Evolutionary conservation across 768 basidiomycete genomes (phyloP), one percentile per base, ranked within the genome.

Genomic region (Dentipellis sp.): DNA sequence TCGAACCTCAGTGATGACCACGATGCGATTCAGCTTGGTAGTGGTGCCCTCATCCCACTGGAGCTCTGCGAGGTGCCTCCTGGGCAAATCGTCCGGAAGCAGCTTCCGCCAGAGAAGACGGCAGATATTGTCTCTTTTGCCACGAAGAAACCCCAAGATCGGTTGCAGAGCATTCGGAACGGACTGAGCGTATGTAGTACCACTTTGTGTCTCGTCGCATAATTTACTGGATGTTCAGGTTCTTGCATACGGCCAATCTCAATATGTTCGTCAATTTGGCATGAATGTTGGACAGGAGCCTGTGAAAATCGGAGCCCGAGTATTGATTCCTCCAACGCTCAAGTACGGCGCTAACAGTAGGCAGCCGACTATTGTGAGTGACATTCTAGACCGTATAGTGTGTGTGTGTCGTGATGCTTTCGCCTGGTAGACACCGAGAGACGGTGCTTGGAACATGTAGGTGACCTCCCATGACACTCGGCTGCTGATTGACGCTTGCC

Each of bases 401-500:
- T 55, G 6, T 21, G n/a, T 37, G n/a, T 49, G 6, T 29, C 29
- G 3, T 54, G 17, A 34, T 38, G 19, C 21, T 11, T 47, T 53
- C 1, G 50, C 29, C 42, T 58, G 52, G 12, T 58, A 87, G 84
- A 67, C 65, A 36, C 88, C 87, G 0, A 71, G 67, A 6, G 81
- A 88, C 54, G 89, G 88, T 5, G 69, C 80, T 0, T 91, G 88
- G 88, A 91, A 91, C 56, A 87, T 91, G 89, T 82, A 53, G 37
- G 71, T 72, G 8, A n/a, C 21, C 19, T 29, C 9, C 11, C n/a
- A 52, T 50, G 1, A 21, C 19, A 50, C 8, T 4, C 37, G 6
- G 11, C 12, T 47, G 22, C 22, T 11, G 29, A 22, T 36, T 10
- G 10, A 8, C 34, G n/a, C 35, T 46, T 40, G 39, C 48, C n/a